Evolutionary conservation across 805 yeast genomes (phyloP).

Genomic region (Priceomyces castillae): DNA sequence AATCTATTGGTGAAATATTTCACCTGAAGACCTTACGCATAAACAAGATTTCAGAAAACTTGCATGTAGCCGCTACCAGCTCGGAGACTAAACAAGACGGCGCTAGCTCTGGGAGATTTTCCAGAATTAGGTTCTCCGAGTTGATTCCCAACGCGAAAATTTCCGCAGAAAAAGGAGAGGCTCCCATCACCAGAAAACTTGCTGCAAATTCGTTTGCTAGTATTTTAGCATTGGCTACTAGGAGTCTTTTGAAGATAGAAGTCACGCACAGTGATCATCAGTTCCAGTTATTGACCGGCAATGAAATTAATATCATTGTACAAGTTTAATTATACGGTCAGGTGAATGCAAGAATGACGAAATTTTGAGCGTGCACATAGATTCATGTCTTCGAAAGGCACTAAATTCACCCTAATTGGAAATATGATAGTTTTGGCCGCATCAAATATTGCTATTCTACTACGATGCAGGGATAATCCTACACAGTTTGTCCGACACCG

Average conservation of each 20-base stretch:
- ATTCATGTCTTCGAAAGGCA: neutral
- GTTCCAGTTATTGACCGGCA: slow-evolving; percentile 6
- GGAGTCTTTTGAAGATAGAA: slow-evolving; percentile 11
- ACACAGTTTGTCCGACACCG: too few relatives aligned
- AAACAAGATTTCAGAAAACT: neutral
- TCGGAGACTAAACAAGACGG: neutral
- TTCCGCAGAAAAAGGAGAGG: slow-evolving; percentile 4
- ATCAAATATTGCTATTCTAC: neutral
- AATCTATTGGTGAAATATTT: slow-evolving; percentile 6
- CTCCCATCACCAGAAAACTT: slow-evolving; percentile 16
- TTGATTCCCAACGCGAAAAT: slow-evolving; percentile 15
- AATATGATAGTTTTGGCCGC: neutral
- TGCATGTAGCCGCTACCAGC: neutral
- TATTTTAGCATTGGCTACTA: slow-evolving; percentile 24
- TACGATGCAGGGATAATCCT: neutral
- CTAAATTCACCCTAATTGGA: neutral
- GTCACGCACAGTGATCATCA: slow-evolving; percentile 1
- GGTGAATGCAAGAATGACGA: too few relatives aligned
- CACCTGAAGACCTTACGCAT: neutral
- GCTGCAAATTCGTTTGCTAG: slow-evolving; percentile 30
- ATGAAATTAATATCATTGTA: slow-evolving; percentile 3
- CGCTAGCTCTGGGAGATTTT: slow-evolving; percentile 1
- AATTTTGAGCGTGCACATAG: neutral
- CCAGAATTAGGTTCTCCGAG: slow-evolving; percentile 12
- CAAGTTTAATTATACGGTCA: slow-evolving; percentile 1